These are phyloP conservation scores for Backusella parvicylindrica DNA, from an alignment of 192 early-diverging fungal species.

Conservation along the genomic window DNA sequence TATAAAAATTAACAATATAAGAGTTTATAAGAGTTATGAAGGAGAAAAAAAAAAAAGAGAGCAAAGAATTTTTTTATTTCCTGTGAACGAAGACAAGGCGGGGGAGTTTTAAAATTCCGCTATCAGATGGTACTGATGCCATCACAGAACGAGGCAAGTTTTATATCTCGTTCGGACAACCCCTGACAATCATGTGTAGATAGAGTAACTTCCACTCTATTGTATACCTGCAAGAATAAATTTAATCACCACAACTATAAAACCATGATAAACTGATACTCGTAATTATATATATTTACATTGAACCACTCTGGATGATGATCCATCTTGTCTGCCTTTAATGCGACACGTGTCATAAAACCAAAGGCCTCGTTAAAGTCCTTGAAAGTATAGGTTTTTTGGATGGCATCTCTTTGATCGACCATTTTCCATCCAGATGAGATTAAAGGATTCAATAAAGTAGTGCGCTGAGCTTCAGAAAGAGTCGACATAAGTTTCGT, in stretches of 20 bases:
- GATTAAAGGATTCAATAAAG: slow-evolving; percentile 32
- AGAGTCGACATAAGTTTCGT: slow-evolving; percentile 34
- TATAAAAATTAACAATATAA: background rate
- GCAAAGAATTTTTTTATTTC: background rate
- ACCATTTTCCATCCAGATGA: slow-evolving; percentile 59
- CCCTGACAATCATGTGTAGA: slow-evolving; percentile 91
- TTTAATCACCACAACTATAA: background rate
- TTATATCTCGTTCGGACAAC: slow-evolving; percentile 69
- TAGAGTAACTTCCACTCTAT: slow-evolving; percentile 83
- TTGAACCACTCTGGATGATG: slow-evolving; percentile 98
- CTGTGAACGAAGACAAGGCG: background rate
- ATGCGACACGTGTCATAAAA: slow-evolving; percentile 92
- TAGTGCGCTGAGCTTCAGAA: slow-evolving; percentile 35
- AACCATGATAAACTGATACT: background rate
- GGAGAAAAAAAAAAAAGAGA: background rate
- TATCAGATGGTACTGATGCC: slow-evolving; percentile 14
- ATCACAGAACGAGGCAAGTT: slow-evolving; percentile 73
- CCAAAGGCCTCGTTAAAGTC: slow-evolving; percentile 89
- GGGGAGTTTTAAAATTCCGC: background rate
- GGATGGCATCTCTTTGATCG: slow-evolving; percentile 64
- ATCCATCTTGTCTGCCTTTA: slow-evolving; percentile 86
- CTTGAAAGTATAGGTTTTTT: slow-evolving; percentile 73
- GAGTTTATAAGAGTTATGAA: background rate
- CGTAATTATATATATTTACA: slow-evolving; percentile 40
- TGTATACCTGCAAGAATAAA: slow-evolving; percentile 74